phyloP scores from a whole-genome alignment of 1,139 yeast genomes.

The Geotrichum carabidarum region DNA sequence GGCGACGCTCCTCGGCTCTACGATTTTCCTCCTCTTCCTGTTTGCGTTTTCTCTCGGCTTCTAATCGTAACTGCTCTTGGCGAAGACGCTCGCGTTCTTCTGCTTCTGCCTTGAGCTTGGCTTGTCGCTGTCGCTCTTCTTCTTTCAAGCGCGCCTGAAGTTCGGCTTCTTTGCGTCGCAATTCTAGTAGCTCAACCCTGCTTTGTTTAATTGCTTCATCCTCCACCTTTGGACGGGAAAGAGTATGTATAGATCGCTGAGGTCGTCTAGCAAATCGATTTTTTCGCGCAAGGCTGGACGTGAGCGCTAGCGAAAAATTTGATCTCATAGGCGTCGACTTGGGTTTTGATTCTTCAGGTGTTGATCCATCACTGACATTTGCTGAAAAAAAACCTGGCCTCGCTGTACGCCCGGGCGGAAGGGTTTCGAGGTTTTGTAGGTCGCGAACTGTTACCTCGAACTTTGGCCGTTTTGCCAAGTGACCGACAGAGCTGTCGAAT shows the following conservation, averaged over 20 bases:
- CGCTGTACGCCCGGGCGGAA: constrained; percentile 9
- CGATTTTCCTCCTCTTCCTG: constrained; percentile 13
- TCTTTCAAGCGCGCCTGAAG: neutral
- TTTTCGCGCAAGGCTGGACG: neutral
- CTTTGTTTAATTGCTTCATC: constrained; percentile 7
- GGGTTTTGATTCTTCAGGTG: neutral
- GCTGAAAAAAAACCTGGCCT: constrained; percentile 17
- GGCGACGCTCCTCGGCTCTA: constrained; percentile 2
- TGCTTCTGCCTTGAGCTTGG: constrained; percentile 3
- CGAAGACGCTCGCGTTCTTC: constrained; percentile 11
- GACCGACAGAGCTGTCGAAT: neutral
- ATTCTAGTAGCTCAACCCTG: constrained; percentile 10
- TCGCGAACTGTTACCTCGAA: constrained; percentile 17
- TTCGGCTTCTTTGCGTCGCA: constrained; percentile 1
- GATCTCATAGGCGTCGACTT: neutral
- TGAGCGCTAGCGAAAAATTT: constrained; percentile 4
- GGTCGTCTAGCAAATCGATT: constrained; percentile 1
- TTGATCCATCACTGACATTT: neutral
- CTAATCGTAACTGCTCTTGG: neutral
- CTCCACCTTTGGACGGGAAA: constrained; percentile 14
- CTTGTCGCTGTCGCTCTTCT: constrained; percentile 10
- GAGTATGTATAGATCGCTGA: neutral
- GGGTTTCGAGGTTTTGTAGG: constrained; percentile 6
- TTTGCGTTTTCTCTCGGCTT: constrained; percentile 9
- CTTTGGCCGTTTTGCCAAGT: constrained; percentile 13